Base-by-base conservation (phyloP, 768 basidiomycete genomes). In the Strobilomyces dryophilus region DNA sequence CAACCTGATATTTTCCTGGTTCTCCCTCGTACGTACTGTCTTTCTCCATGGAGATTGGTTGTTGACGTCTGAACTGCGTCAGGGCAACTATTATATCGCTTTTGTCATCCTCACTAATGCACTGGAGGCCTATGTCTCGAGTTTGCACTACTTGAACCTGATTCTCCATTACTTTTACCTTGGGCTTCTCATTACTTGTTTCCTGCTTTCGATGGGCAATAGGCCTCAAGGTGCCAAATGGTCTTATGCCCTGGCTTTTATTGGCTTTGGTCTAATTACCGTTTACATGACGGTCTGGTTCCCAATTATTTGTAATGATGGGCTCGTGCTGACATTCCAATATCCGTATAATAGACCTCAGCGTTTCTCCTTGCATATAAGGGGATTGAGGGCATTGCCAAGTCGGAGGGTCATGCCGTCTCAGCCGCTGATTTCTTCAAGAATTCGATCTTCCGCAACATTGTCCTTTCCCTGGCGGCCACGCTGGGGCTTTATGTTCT, bases 1-100 rank as follows among this genome's bases (percentile, higher is more conserved):
- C 71, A 97, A 94, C 68, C 69, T 97, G 52, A 79, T 98, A 58
- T 98, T 97, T 68, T 86, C 92, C 15, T 95, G 92, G 91, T 93
- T 95, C 58, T 77, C 87, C 12, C 73, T 95, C 53, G 87, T 89
- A 63, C 44, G 84, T 67, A 12, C 29, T 18, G 5, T 40, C 32
- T 34, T 9, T 21, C 39, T 42, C 35, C 20, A 10, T 45, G 11
- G 12, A 40, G 44, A 54, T 49, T 3, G 4, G 24, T 9, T 31
- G 21, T 11, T 61, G 39, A 60, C 17, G 39, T 27, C 3, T 6
- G 44, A 39, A 15, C 5, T 40, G 27, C 20, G 32, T 27, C 53
- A 85, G 88, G 92, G 89, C 1, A 95, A 95, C 68, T 97, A 87
- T 61, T 95, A 87, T 68, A 94, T 95, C 54, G 87, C 92, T 0